Percentiles rank a stretch among this genome's conserved stretches.
These are phyloP conservation scores for Effrenium voratum DNA, from an alignment of 73 alveolate genomes.

Conservation along the genomic window DNA sequence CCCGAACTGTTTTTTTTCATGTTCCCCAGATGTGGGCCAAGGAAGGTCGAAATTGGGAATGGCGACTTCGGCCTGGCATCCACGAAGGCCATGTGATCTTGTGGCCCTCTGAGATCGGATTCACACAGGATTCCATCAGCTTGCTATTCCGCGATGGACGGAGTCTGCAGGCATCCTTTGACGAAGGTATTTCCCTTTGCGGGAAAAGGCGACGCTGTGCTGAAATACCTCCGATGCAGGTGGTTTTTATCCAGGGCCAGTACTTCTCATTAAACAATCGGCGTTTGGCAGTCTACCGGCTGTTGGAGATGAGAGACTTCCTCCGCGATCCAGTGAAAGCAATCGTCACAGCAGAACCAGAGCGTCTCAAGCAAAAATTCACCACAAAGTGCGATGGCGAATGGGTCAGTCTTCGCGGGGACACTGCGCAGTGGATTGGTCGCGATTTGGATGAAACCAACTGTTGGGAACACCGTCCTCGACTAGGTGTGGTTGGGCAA, in stretches of 20 bases:
- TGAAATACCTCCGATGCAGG: conserved; percentile 5
- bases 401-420: neutral
- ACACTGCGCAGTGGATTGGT: conserved; percentile 10
- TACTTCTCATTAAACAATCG: conserved; percentile 14
- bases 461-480: neutral
- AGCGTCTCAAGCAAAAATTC: neutral
- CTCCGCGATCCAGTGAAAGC: neutral
- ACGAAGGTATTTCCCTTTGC: neutral
- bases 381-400: conserved; percentile 52
- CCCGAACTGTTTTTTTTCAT: too few species aligned
- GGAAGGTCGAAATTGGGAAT: neutral
- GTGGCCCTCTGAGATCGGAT: conserved; percentile 18
- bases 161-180: neutral
- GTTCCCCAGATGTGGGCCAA: neutral
- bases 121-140: conserved; percentile 19
- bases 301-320: conserved; percentile 1
- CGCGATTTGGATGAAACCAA: neutral
- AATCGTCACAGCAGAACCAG: neutral
- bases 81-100: neutral
- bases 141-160: neutral
- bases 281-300: conserved; percentile 35
- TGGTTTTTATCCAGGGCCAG: neutral
- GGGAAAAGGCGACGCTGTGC: neutral
- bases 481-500: neutral
- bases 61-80: neutral